Conservation (phyloP, 192 early-diverging fungal species). For the Backusella psychrophila region DNA sequence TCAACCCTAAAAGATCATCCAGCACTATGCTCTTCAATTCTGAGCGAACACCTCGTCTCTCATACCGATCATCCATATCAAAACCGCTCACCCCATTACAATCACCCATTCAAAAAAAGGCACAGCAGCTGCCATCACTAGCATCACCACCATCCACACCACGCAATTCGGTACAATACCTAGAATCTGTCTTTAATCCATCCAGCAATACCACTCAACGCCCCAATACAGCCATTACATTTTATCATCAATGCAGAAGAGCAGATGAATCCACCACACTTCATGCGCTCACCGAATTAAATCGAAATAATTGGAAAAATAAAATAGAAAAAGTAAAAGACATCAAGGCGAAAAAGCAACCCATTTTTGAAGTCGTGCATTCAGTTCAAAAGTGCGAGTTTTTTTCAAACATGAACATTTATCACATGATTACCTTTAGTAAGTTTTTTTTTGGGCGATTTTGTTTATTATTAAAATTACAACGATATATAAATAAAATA, state of each 20-base stretch:
- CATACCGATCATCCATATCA: conserved; percentile 6
- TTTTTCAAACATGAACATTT: conserved; percentile 47
- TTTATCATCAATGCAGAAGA: conserved; percentile 2
- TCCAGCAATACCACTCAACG: conserved; percentile 48
- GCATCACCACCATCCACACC: conserved; percentile 30
- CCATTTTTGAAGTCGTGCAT: background rate
- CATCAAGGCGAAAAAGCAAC: background rate
- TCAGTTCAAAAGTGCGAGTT: conserved; percentile 31
- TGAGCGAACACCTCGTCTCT: background rate
- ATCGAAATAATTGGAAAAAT: background rate
- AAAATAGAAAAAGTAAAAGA: background rate
- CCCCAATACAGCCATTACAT: conserved; percentile 7
- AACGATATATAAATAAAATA: background rate
- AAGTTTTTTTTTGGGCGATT: conserved; percentile 10
- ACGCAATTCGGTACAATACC: conserved; percentile 85
- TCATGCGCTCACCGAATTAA: background rate
- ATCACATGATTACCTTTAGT: conserved; percentile 47
- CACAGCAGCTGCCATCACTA: conserved; percentile 13
- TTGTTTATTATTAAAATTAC: background rate
- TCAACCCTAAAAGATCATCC: background rate
- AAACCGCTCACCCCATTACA: background rate
- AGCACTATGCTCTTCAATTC: background rate
- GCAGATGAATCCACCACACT: background rate
- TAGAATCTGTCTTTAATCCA: conserved; percentile 50
- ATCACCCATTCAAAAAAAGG: background rate